phyloP scores from a whole-genome alignment of 371 early-diverging fungal species.

The Mortierella sp. region DNA sequence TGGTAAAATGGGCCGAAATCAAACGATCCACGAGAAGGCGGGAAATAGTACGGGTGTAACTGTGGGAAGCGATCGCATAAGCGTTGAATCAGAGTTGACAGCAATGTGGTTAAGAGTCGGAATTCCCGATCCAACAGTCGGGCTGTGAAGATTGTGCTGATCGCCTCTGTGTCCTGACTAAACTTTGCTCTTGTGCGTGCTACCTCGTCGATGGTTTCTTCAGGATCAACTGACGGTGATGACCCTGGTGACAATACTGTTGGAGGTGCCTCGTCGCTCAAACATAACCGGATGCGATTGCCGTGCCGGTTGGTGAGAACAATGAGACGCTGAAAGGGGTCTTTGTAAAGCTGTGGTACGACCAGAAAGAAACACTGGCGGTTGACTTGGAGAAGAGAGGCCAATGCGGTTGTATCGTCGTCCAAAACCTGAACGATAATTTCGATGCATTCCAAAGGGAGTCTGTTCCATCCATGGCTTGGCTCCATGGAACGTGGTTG shows the following conservation, averaged over 20 bases:
- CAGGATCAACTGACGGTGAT: too few species aligned
- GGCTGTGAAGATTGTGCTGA: neutral
- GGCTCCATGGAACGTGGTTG: neutral
- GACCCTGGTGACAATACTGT: too few species aligned
- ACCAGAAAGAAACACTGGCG: slow-evolving; percentile 30
- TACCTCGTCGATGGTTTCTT: neutral
- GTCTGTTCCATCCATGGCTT: slow-evolving; percentile 15
- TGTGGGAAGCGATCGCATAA: slow-evolving; percentile 11
- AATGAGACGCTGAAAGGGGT: slow-evolving; percentile 26
- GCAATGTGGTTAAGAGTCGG: slow-evolving; percentile 12
- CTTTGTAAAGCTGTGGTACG: slow-evolving; percentile 23
- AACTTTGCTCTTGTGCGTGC: neutral
- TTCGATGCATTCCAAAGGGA: slow-evolving; percentile 31
- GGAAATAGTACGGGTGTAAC: neutral
- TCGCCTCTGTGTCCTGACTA: neutral
- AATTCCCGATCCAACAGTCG: slow-evolving; percentile 10
- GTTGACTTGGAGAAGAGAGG: slow-evolving; percentile 24
- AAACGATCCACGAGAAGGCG: neutral
- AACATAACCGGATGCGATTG: neutral
- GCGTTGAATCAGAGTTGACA: slow-evolving; percentile 11
- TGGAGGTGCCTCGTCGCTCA: neutral
- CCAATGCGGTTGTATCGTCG: slow-evolving; percentile 16
- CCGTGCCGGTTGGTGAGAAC: slow-evolving; percentile 1
- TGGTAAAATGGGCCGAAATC: slow-evolving; percentile 11
- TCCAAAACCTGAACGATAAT: slow-evolving; percentile 17